Evolutionary conservation across 805 yeast species (phyloP).

Genomic region (Barnettozyma pratensis): DNA sequence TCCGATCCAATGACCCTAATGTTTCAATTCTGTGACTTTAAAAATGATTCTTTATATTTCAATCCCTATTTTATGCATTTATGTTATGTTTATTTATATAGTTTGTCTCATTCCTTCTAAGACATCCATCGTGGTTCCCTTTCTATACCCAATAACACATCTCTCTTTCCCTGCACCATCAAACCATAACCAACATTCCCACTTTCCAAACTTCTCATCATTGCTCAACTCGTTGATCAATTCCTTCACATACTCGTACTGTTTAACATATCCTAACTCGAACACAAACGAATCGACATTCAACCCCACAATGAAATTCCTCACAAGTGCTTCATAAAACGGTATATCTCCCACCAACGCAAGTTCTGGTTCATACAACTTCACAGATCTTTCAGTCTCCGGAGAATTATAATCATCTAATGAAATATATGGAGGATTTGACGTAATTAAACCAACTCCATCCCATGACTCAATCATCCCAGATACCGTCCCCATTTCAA

Average conservation of each 20-base stretch:
- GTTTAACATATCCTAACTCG: conserved; percentile 66
- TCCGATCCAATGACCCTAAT: too few species aligned
- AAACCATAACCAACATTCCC: conserved; percentile 43
- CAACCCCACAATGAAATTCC: conserved; percentile 35
- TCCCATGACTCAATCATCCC: not conserved
- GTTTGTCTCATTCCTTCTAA: conserved; percentile 7
- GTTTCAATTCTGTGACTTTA: too few species aligned
- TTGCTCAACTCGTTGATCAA: conserved; percentile 14
- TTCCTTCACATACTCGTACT: conserved; percentile 39
- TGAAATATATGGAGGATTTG: conserved; percentile 93
- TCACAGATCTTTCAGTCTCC: conserved; percentile 57
- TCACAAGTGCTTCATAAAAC: conserved; percentile 56
- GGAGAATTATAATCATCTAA: conserved; percentile 34
- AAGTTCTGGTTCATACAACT: conserved; percentile 62
- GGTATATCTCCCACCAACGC: conserved; percentile 80
- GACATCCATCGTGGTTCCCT: conserved; percentile 15
- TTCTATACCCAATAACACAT: conserved; percentile 61
- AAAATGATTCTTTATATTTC: too few species aligned
- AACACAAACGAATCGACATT: conserved; percentile 58
- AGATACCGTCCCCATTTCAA: not conserved
- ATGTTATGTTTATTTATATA: conserved; percentile 9
- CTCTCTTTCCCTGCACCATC: conserved; percentile 53
- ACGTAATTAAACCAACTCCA: conserved; percentile 49
- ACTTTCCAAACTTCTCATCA: conserved; percentile 20
- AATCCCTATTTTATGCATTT: conserved; percentile 1